Base-by-base conservation (phyloP, 495 filamentous ascomycete species). In the Penicillium dipodomyicola region DNA sequence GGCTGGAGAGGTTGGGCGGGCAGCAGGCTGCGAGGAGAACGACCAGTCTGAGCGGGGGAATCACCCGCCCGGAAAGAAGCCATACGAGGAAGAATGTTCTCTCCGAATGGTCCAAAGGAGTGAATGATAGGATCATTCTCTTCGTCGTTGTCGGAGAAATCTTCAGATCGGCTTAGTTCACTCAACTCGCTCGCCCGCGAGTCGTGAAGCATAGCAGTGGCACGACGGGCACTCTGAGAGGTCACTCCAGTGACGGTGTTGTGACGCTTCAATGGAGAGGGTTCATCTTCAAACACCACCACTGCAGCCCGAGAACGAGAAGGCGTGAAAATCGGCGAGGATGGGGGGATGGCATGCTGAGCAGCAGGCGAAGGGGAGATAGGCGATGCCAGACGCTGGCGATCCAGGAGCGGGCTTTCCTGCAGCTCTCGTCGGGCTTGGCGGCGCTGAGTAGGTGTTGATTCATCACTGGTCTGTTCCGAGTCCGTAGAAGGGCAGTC, bases 61-160 rank as follows among this genome's bases (percentile, higher is more conserved):
- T 74, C 74, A 19, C 72, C 71, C 1, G 85, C 77, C 10, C 76
- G 80, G 72, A 95, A 86, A 12, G 87, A 88, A 27, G 88, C 88
- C 69, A 97, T 78, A 10, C 89, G 87, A 37, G 84, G 82, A 7
- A 91, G 82, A 42, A 96, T 76, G 63, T 94, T 90, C 46, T 88
- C 87, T 35, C 91, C 90, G 64, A 86, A 93, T 2, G 91, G 90
- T 52, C 91, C 91, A 61, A 96, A 96, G 1, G 92, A 94, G 67
- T 90, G 89, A 8, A 96, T 75, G 54, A 96, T 86, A 3, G 91
- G 92, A 57, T 96, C 92, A 56, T 96, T 96, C 68, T 96, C 92
- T 74, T 96, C 92, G 67, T 96, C 84, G 30, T 85, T 84, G 44
- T 96, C 89, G 40, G 88, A 89, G 43, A 89, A 83, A 8, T 84